Percentiles rank a stretch among this genome's conserved stretches.
phyloP scores from a whole-genome alignment of 371 early-diverging fungal genomes.

The Actinomortierella ambigua region DNA sequence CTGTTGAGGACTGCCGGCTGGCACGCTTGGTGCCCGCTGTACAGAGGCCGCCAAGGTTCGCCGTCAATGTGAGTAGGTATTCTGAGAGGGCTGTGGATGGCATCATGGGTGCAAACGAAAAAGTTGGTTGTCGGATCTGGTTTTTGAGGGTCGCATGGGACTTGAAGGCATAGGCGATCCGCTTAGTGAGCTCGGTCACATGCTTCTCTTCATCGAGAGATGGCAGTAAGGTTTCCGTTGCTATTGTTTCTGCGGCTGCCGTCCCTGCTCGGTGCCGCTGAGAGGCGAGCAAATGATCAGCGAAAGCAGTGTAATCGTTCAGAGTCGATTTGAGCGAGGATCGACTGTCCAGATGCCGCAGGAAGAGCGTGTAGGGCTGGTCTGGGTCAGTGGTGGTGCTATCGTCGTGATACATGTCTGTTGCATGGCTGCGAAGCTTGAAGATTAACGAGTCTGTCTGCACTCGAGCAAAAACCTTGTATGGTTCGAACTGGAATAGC shows the following conservation, averaged over 20 bases:
- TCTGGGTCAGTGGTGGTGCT: not conserved
- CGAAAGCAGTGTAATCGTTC: too few species aligned
- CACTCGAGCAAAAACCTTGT: constrained; percentile 67
- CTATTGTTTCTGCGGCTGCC: not conserved
- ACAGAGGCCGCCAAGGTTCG: constrained; percentile 55
- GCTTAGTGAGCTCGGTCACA: too few species aligned
- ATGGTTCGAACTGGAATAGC: constrained; percentile 69
- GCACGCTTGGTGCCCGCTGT: constrained; percentile 46
- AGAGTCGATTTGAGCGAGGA: too few species aligned
- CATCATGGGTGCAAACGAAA: constrained; percentile 58
- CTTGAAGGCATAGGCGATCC: constrained; percentile 25
- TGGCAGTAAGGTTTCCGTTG: too few species aligned
- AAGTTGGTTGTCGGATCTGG: constrained; percentile 23
- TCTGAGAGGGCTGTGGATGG: constrained; percentile 54
- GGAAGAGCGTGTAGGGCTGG: constrained; percentile 25
- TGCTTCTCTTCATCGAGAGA: too few species aligned
- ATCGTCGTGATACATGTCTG: constrained; percentile 2
- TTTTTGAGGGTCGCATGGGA: constrained; percentile 15
- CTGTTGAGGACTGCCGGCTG: constrained; percentile 18
- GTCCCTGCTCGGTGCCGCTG: not conserved
- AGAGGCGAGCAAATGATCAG: constrained; percentile 2
- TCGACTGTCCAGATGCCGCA: constrained; percentile 48
- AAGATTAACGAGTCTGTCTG: constrained; percentile 73
- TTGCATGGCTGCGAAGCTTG: constrained; percentile 43
- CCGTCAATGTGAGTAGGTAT: constrained; percentile 47